Conservation (phyloP, 306 rosid genomes). For the Chamaecrista fasciculata region DNA sequence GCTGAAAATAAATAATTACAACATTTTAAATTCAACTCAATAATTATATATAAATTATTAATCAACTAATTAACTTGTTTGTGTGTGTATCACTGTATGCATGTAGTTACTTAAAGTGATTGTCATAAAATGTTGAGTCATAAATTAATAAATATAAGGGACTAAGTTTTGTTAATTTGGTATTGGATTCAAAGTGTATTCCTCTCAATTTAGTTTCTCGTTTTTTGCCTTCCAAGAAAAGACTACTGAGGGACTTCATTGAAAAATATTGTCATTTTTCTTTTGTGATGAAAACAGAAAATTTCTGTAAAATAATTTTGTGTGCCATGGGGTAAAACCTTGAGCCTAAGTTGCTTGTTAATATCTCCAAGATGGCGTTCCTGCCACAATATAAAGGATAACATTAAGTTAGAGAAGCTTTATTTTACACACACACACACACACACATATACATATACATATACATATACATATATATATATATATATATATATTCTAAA, state of each 20-base stretch:
- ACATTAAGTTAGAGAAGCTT: background rate
- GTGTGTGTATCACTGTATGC: no score
- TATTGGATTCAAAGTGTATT: conserved; percentile 15
- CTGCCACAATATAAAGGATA: conserved; percentile 40
- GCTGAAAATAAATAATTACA: conserved; percentile 20
- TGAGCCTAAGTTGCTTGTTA: conserved; percentile 67
- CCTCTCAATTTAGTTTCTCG: no score
- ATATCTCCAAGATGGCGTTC: conserved; percentile 74
- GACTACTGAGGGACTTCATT: no score
- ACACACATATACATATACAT: no score
- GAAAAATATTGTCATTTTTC: no score
- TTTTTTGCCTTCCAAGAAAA: no score
- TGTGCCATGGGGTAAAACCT: conserved; percentile 42
- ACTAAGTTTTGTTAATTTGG: background rate
- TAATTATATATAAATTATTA: no score
- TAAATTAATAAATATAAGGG: no score
- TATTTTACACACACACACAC: background rate
- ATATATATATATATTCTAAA: background rate
- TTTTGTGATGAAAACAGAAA: background rate
- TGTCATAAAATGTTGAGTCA: background rate
- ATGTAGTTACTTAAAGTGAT: background rate
- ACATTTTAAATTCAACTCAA: no score
- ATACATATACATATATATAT: no score
- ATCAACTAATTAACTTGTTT: no score
- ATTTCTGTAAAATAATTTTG: background rate